Evolutionary conservation across 345 rosid genomes (phyloP).

Genomic region (Psidium friedrichsthalianum): DNA sequence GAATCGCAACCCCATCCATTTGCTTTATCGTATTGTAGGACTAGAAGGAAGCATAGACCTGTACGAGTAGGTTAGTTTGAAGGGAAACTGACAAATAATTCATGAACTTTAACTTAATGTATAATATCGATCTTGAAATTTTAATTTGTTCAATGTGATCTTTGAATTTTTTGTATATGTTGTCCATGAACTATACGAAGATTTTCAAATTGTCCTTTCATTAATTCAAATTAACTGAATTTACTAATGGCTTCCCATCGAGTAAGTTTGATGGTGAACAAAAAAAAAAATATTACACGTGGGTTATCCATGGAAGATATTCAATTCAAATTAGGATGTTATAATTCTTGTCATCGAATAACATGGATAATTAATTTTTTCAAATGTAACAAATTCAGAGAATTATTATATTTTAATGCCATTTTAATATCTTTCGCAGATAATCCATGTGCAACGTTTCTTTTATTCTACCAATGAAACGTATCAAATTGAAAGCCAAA

Average conservation of each 20-base stretch:
- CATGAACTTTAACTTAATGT: no score
- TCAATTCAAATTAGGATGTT: no score
- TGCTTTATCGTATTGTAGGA: fast-evolving
- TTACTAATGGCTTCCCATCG: not conserved
- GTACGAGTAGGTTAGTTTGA: not conserved
- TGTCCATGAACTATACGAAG: not conserved
- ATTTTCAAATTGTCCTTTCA: not conserved
- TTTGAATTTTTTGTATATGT: not conserved
- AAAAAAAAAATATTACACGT: not conserved
- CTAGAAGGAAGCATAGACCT: not conserved
- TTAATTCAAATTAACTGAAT: not conserved
- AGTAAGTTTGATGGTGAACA: not conserved
- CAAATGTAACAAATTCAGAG: not conserved
- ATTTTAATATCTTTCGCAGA: not conserved
- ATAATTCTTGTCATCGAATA: no score
- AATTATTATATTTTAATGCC: no score
- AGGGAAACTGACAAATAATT: no score
- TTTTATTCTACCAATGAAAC: not conserved
- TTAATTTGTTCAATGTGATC: no score
- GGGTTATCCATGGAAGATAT: not conserved
- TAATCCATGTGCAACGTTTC: not conserved
- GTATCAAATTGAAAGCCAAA: not conserved
- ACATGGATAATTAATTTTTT: no score
- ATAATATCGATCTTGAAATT: no score
- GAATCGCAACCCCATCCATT: not conserved